These are phyloP conservation scores for Cryphonectria japonica DNA, from an alignment of 2,329 filamentous ascomycete species.

Conservation along the genomic window DNA sequence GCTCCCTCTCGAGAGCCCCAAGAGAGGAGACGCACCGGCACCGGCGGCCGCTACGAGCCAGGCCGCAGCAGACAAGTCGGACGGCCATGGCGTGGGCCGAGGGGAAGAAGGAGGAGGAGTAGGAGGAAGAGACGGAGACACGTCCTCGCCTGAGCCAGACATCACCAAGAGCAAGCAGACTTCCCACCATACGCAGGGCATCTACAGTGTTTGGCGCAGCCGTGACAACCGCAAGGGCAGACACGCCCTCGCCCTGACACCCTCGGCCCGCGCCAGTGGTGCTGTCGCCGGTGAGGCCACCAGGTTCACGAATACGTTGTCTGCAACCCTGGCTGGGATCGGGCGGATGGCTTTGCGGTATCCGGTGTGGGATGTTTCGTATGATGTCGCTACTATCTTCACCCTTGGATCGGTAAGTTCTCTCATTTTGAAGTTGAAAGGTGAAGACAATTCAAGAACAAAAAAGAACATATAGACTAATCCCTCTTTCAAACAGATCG, in stretches of 20 bases:
- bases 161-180: background rate
- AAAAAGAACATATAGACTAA: background rate
- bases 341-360: constrained; percentile 42
- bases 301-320: constrained; percentile 34
- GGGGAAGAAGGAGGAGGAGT: too few relatives aligned
- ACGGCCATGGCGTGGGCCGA: background rate
- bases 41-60: background rate
- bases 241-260: constrained; percentile 39
- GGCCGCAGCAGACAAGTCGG: background rate
- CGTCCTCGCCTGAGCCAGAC: constrained; percentile 1
- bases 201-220: constrained; percentile 46
- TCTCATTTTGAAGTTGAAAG: too few relatives aligned
- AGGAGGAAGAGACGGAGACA: background rate
- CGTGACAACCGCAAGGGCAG: constrained; percentile 50
- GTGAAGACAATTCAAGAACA: background rate
- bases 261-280: constrained; percentile 17
- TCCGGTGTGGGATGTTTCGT: constrained; percentile 49
- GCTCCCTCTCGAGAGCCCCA: constrained; percentile 12
- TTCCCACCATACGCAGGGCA: constrained; percentile 12
- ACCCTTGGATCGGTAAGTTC: constrained; percentile 38
- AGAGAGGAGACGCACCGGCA: background rate
- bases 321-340: constrained; percentile 37
- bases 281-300: constrained; percentile 8
- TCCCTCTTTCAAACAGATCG: constrained; percentile 30
- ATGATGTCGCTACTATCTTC: constrained; percentile 46